phyloP scores from a whole-genome alignment of 2,329 filamentous ascomycete species.

The Pseudogymnoascus sp. region DNA sequence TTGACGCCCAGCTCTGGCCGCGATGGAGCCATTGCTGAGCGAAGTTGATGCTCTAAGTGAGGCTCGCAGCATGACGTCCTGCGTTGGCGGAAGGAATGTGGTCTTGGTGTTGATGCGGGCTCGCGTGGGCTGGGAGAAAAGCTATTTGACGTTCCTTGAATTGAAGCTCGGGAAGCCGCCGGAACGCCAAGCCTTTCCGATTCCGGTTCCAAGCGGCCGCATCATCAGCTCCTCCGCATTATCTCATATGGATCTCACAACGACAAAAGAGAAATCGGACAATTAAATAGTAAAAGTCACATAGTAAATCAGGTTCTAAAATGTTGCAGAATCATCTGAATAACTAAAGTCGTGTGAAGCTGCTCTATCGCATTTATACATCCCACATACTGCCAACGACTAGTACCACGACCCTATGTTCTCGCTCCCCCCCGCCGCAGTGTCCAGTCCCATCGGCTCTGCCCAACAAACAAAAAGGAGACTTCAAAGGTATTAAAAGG shows the following conservation, averaged over 20 bases:
- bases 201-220: constrained; percentile 9
- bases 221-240: background rate
- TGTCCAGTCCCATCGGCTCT: constrained; percentile 10
- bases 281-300: background rate
- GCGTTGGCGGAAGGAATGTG: constrained; percentile 34
- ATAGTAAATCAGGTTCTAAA: background rate
- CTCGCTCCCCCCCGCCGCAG: constrained; percentile 23
- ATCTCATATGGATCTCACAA: background rate
- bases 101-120: constrained; percentile 21
- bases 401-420: constrained; percentile 21
- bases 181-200: constrained; percentile 10
- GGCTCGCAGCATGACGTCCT: constrained; percentile 60
- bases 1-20: constrained; percentile 48
- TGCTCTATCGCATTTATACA: constrained; percentile 31
- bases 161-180: constrained; percentile 12
- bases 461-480: constrained; percentile 15
- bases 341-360: constrained; percentile 11
- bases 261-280: background rate
- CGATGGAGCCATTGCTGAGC: constrained; percentile 46
- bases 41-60: constrained; percentile 57
- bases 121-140: constrained; percentile 10
- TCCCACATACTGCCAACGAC: constrained; percentile 28
- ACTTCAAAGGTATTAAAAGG: constrained; percentile 28
- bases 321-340: background rate
- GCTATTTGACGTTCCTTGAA: constrained; percentile 10